Conservation (phyloP, 257 asterid species). For the Jasminum sambac region DNA sequence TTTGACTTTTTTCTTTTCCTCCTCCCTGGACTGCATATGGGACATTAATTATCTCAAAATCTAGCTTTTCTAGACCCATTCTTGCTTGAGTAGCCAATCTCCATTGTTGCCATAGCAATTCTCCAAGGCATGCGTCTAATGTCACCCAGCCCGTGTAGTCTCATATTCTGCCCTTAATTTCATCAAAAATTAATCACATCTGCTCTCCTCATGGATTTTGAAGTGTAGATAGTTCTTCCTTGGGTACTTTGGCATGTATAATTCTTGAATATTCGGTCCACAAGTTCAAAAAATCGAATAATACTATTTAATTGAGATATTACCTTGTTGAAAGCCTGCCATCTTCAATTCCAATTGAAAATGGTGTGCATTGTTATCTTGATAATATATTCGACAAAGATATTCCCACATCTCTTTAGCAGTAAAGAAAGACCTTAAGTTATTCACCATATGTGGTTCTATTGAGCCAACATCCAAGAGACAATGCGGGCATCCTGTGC, state of each 20-base stretch:
- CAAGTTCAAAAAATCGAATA: constrained; percentile 1
- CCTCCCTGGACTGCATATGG: neutral
- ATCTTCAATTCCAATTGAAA: constrained; percentile 1
- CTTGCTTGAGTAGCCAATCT: constrained; percentile 2
- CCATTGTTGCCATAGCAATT: neutral
- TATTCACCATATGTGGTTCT: constrained; percentile 1
- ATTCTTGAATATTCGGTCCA: neutral
- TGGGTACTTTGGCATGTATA: neutral
- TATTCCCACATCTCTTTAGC: neutral
- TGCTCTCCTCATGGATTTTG: neutral
- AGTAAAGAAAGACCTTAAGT: neutral
- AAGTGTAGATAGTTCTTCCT: neutral
- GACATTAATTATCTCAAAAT: neutral
- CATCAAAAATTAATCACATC: neutral
- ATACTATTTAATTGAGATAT: neutral
- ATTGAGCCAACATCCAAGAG: neutral
- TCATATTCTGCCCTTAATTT: neutral
- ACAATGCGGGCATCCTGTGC: neutral
- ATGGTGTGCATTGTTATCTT: neutral
- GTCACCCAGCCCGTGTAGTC: neutral
- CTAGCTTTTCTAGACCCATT: neutral
- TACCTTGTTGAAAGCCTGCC: neutral
- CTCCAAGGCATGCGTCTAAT: neutral
- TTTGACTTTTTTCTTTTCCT: constrained; percentile 1
- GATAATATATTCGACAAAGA: neutral